These are phyloP conservation scores for Pseudogymnoascus sp. DNA, from an alignment of 2,329 filamentous ascomycete genomes.

Conservation along the genomic window DNA sequence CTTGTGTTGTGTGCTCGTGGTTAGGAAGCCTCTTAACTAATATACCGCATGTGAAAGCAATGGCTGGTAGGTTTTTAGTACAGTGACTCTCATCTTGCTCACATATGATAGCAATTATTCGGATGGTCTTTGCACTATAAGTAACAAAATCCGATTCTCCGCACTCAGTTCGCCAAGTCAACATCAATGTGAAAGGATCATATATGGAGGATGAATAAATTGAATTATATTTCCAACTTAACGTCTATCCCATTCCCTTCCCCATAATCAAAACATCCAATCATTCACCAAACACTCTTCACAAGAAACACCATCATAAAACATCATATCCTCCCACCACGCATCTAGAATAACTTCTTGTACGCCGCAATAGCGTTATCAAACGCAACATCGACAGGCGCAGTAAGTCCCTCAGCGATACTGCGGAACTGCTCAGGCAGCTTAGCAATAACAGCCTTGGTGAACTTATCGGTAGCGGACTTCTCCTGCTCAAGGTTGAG, in stretches of 20 bases:
- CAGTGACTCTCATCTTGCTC: background rate
- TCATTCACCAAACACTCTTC: conserved; percentile 1
- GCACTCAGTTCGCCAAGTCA: background rate
- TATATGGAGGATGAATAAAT: background rate
- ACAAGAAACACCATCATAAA: background rate
- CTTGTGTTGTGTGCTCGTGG: too few species aligned
- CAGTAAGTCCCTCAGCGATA: conserved; percentile 25
- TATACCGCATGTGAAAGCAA: background rate
- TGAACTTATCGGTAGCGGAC: conserved; percentile 29
- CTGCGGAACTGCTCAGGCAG: conserved; percentile 14
- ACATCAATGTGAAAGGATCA: background rate
- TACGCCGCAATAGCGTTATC: conserved; percentile 16
- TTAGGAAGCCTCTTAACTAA: background rate
- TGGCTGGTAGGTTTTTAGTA: background rate
- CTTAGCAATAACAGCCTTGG: conserved; percentile 16
- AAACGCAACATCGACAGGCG: conserved; percentile 29
- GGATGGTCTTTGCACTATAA: background rate
- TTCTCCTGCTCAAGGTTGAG: conserved; percentile 35
- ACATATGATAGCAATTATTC: background rate
- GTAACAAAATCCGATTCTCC: background rate
- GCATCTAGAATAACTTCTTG: conserved; percentile 6
- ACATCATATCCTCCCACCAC: background rate
- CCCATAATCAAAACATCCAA: background rate
- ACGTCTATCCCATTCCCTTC: background rate
- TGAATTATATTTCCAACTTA: background rate